These are phyloP conservation scores for Penicillium pulvis DNA, from an alignment of 495 filamentous ascomycete genomes.

Conservation along the genomic window DNA sequence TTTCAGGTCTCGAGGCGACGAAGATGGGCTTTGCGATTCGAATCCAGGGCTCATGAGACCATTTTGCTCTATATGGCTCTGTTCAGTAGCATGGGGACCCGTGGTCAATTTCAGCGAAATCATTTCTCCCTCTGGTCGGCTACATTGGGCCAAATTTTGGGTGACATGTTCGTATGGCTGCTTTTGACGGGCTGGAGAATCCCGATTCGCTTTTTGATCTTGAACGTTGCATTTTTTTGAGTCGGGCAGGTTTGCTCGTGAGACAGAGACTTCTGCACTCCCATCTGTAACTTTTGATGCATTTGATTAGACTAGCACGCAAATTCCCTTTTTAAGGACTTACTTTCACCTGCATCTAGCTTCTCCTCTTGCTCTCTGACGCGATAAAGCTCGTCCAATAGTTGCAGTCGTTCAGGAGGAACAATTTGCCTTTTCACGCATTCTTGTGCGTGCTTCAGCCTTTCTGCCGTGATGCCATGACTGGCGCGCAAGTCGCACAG, in stretches of 20 bases:
- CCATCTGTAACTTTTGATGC: slow-evolving; percentile 15
- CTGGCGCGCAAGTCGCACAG: slow-evolving; percentile 48
- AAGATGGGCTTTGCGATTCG: no score
- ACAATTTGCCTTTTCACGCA: slow-evolving; percentile 40
- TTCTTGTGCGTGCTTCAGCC: slow-evolving; percentile 41
- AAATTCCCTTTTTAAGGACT: background rate
- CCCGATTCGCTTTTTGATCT: no score
- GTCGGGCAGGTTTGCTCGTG: slow-evolving; percentile 33
- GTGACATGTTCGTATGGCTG: no score
- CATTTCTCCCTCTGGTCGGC: no score
- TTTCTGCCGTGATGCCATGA: slow-evolving; percentile 37
- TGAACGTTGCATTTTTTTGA: no score
- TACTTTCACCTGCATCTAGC: slow-evolving; percentile 57
- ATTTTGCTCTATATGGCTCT: no score
- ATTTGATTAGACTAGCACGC: background rate
- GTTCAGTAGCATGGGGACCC: no score
- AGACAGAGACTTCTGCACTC: slow-evolving; percentile 26
- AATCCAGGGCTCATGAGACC: no score
- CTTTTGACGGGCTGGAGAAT: no score
- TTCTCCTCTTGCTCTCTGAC: slow-evolving; percentile 63
- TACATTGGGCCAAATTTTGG: no score
- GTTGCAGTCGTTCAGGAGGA: slow-evolving; percentile 36
- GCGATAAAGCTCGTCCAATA: slow-evolving; percentile 66
- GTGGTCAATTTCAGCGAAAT: no score
- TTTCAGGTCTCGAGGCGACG: no score